These are phyloP conservation scores for Podospora sp. DNA, from an alignment of 495 filamentous ascomycete species.

Conservation along the genomic window DNA sequence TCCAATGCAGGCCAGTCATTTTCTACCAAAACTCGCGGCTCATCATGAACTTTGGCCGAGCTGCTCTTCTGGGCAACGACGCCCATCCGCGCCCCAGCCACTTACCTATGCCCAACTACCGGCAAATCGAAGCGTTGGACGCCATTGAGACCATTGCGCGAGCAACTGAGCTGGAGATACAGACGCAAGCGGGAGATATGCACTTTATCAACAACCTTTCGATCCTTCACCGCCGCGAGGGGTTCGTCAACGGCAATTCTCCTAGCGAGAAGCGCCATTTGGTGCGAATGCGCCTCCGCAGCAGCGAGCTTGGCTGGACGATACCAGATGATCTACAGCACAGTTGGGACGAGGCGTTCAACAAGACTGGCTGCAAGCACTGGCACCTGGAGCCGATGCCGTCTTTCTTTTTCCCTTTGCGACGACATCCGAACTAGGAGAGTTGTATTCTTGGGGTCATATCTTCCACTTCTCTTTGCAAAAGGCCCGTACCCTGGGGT, in stretches of 20 bases:
- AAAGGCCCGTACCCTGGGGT: background rate
- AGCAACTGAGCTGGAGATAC: conserved; percentile 57
- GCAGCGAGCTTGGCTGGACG: conserved; percentile 46
- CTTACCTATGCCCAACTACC: conserved; percentile 58
- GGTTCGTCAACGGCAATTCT: conserved; percentile 55
- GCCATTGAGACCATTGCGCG: conserved; percentile 62
- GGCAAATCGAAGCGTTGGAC: conserved; percentile 65
- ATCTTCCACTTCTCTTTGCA: background rate
- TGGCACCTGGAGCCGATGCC: conserved; percentile 59
- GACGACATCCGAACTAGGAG: conserved; percentile 50
- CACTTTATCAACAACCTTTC: conserved; percentile 76
- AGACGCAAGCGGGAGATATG: conserved; percentile 65
- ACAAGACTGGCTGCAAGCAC: conserved; percentile 40
- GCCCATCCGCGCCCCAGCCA: conserved; percentile 55
- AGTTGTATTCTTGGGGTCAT: background rate
- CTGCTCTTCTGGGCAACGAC: conserved; percentile 58
- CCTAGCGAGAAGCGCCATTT: conserved; percentile 49
- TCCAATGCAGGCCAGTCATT: conserved; percentile 59
- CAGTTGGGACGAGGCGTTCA: conserved; percentile 52
- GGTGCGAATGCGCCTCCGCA: conserved; percentile 56
- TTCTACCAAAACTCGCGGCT: conserved; percentile 58
- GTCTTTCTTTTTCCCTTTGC: conserved; percentile 50
- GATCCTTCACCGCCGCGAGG: conserved; percentile 67
- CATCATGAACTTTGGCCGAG: conserved; percentile 63
- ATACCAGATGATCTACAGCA: conserved; percentile 46